Percentiles rank a stretch among this genome's conserved stretches.
Evolutionary conservation across 2,329 filamentous ascomycete genomes (phyloP).

Genomic region (Polytolypa hystricis): DNA sequence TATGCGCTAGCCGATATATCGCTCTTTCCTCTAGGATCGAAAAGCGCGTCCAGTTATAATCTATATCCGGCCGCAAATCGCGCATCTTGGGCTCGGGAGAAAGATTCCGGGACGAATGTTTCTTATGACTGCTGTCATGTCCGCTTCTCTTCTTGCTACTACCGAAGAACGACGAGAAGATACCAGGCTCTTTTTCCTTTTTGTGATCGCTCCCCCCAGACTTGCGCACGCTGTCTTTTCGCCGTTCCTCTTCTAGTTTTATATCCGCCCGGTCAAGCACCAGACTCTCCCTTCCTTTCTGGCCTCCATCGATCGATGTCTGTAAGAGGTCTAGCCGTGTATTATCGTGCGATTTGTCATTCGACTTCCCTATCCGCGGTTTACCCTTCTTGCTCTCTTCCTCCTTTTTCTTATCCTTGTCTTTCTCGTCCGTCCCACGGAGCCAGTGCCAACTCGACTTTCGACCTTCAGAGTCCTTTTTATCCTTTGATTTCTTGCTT

Average conservation of each 20-base stretch:
- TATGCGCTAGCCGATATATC: conserved; percentile 97
- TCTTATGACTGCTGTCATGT: conserved; percentile 59
- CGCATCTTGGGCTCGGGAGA: conserved; percentile 73
- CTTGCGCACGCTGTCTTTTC: conserved; percentile 68
- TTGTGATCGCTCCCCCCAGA: conserved; percentile 55
- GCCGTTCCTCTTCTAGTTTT: conserved; percentile 59
- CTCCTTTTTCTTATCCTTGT: conserved; percentile 46
- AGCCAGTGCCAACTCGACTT: conserved; percentile 78
- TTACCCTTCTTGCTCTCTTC: conserved; percentile 57
- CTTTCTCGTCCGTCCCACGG: conserved; percentile 60
- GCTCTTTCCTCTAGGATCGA: conserved; percentile 90
- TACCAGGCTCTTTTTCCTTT: conserved; percentile 75
- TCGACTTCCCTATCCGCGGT: conserved; percentile 45
- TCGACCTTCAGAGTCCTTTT: conserved; percentile 60
- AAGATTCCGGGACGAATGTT: conserved; percentile 58
- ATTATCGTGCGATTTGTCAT: conserved; percentile 55
- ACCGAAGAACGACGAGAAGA: conserved; percentile 91
- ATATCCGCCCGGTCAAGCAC: conserved; percentile 69
- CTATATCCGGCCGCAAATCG: conserved; percentile 70
- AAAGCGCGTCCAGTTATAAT: conserved; percentile 94
- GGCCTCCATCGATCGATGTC: conserved; percentile 62
- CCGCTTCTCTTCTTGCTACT: conserved; percentile 79
- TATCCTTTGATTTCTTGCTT: conserved; percentile 52
- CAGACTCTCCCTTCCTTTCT: conserved; percentile 57
- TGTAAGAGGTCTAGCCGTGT: conserved; percentile 78